A percentile compares a stretch with the other conserved stretches of the same genome.
Evolutionary conservation across 495 filamentous ascomycete species (phyloP).

Genomic region (Xylaria nigripes): DNA sequence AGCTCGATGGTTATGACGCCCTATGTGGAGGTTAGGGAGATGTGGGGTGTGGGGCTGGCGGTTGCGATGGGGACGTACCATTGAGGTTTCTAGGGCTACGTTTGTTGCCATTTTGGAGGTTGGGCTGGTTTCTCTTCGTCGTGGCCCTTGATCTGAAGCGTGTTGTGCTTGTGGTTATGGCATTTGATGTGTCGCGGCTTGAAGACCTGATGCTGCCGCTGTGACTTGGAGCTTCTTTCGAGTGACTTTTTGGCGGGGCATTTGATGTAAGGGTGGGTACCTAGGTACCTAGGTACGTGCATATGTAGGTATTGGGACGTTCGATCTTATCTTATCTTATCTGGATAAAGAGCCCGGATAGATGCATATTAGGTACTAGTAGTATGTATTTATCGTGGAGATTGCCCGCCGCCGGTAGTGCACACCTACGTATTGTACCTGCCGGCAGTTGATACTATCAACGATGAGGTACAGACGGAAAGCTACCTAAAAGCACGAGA

Average conservation of each 20-base stretch:
- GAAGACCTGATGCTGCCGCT: neutral
- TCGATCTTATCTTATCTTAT: no score
- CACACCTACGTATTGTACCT: no score
- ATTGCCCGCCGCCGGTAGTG: no score
- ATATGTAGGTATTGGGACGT: no score
- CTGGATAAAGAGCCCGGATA: no score
- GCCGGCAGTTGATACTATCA: no score
- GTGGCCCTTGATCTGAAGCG: neutral
- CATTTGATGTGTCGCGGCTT: neutral
- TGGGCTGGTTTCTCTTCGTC: no score
- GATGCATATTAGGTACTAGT: no score
- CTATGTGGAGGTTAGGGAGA: slow-evolving; percentile 29
- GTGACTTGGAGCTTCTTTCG: neutral
- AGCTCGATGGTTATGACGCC: slow-evolving; percentile 83
- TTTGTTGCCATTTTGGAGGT: slow-evolving; percentile 57
- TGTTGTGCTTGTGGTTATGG: neutral
- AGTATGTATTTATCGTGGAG: no score
- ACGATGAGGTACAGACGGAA: no score
- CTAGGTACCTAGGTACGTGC: no score
- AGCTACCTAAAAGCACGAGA: no score
- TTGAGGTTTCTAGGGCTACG: slow-evolving; percentile 69
- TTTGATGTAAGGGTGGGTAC: neutral
- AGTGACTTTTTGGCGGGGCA: slow-evolving; percentile 11
- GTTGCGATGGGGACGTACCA: slow-evolving; percentile 44
- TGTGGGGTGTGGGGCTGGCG: neutral